These are phyloP conservation scores for Sanguinoderma infundibulare DNA, from an alignment of 1,284 basidiomycete species.

Conservation along the genomic window DNA sequence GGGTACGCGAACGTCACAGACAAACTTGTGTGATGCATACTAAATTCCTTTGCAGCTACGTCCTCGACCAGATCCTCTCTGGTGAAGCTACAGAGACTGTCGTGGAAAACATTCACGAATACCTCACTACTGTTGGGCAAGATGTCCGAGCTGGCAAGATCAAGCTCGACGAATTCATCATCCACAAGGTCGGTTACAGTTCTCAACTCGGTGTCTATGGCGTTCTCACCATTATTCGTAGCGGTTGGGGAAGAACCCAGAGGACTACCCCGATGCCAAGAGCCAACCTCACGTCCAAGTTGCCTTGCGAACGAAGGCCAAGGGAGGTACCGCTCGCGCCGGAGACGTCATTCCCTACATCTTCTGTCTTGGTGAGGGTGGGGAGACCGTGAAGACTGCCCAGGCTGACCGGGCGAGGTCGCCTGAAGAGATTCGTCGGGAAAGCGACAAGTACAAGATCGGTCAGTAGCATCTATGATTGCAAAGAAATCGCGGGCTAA, in stretches of 20 bases:
- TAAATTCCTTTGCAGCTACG: slow-evolving; percentile 58
- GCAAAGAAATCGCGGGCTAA: background rate
- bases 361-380: slow-evolving; percentile 85
- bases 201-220: background rate
- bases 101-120: slow-evolving; percentile 93
- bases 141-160: slow-evolving; percentile 80
- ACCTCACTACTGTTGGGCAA: slow-evolving; percentile 76
- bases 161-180: slow-evolving; percentile 91
- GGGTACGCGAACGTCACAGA: slow-evolving; percentile 61
- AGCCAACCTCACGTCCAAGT: slow-evolving; percentile 97
- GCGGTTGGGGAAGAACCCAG: slow-evolving; percentile 93
- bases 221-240: slow-evolving; percentile 35
- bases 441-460: slow-evolving; percentile 69
- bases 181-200: slow-evolving; percentile 74
- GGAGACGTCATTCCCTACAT: slow-evolving; percentile 98
- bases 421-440: slow-evolving; percentile 88
- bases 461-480: slow-evolving; percentile 50
- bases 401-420: slow-evolving; percentile 94
- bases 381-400: slow-evolving; percentile 73
- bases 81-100: slow-evolving; percentile 91
- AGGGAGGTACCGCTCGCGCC: slow-evolving; percentile 78
- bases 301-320: slow-evolving; percentile 88
- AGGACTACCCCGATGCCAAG: slow-evolving; percentile 96
- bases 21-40: background rate
- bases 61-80: slow-evolving; percentile 90